Conservation (phyloP, 1,284 basidiomycete species). For the Lignosus rhinocerotis region DNA sequence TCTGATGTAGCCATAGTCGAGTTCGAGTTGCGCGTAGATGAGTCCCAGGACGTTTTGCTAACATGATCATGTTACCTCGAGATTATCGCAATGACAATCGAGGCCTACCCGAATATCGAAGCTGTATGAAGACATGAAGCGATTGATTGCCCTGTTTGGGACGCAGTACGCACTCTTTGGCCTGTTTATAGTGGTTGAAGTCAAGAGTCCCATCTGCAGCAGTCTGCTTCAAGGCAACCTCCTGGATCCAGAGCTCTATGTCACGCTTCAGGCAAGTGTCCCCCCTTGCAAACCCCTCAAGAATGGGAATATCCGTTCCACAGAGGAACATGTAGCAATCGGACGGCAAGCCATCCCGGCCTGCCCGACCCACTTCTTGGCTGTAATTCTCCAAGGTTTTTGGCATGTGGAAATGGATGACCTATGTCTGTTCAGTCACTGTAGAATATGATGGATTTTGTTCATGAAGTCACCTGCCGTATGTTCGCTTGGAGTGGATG, state of each 20-base stretch:
- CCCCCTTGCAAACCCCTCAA: conserved; percentile 49
- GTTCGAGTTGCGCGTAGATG: conserved; percentile 51
- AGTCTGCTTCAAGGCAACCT: conserved; percentile 39
- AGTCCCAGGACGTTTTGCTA: conserved; percentile 47
- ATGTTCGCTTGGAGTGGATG: conserved; percentile 29
- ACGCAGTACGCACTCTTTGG: conserved; percentile 36
- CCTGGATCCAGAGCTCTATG: conserved; percentile 43
- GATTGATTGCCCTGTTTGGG: too few species aligned
- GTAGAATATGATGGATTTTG: neutral
- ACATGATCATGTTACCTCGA: conserved; percentile 1
- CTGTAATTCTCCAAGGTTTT: conserved; percentile 68
- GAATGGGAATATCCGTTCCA: conserved; percentile 40
- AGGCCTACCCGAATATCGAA: conserved; percentile 42
- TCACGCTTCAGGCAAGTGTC: conserved; percentile 44
- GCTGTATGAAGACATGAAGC: conserved; percentile 18
- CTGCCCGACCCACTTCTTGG: conserved; percentile 79
- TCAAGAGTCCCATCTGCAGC: conserved; percentile 40
- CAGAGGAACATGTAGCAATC: conserved; percentile 58
- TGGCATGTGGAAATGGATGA: conserved; percentile 70
- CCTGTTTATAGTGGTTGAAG: conserved; percentile 47
- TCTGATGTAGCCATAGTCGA: conserved; percentile 46
- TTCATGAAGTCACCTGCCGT: conserved; percentile 29
- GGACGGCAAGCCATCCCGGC: conserved; percentile 66
- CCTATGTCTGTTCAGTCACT: conserved; percentile 37
- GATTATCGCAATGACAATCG: neutral